Percentiles rank a stretch among this genome's conserved stretches.
Conservation (phyloP, 2,329 filamentous ascomycete genomes). For the Pyrenophora teres region DNA sequence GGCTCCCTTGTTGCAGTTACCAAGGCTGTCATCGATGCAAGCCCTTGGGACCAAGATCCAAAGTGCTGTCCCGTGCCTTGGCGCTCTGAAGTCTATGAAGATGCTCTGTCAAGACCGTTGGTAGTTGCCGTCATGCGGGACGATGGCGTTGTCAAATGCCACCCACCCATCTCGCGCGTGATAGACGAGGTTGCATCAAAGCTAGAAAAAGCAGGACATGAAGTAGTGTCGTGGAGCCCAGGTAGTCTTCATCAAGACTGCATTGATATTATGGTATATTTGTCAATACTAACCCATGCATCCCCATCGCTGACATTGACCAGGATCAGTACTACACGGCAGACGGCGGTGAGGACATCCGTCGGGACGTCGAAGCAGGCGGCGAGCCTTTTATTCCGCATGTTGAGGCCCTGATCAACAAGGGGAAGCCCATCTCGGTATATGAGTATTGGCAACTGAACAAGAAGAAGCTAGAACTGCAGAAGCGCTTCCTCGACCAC, state of each 20-base stretch:
- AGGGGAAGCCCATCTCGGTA: slow-evolving; percentile 59
- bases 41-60: slow-evolving; percentile 61
- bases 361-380: slow-evolving; percentile 57
- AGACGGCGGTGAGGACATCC: slow-evolving; percentile 68
- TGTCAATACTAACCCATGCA: not conserved
- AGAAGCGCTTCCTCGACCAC: slow-evolving; percentile 63
- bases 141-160: slow-evolving; percentile 60
- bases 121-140: slow-evolving; percentile 58
- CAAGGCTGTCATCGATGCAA: slow-evolving; percentile 53
- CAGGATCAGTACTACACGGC: slow-evolving; percentile 66
- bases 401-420: slow-evolving; percentile 61
- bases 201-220: slow-evolving; percentile 57
- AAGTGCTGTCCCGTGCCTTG: slow-evolving; percentile 60
- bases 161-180: slow-evolving; percentile 59
- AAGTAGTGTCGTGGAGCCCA: slow-evolving; percentile 59
- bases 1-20: slow-evolving; percentile 57
- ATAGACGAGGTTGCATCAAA: slow-evolving; percentile 46
- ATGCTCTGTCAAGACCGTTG: slow-evolving; percentile 51
- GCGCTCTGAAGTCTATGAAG: slow-evolving; percentile 54
- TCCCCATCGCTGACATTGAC: not conserved
- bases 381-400: slow-evolving; percentile 59
- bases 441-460: slow-evolving; percentile 72
- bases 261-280: slow-evolving; percentile 58
- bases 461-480: slow-evolving; percentile 58
- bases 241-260: slow-evolving; percentile 59